These are phyloP conservation scores for Taphrina populina DNA, from an alignment of 1,139 yeast genomes.

Conservation along the genomic window DNA sequence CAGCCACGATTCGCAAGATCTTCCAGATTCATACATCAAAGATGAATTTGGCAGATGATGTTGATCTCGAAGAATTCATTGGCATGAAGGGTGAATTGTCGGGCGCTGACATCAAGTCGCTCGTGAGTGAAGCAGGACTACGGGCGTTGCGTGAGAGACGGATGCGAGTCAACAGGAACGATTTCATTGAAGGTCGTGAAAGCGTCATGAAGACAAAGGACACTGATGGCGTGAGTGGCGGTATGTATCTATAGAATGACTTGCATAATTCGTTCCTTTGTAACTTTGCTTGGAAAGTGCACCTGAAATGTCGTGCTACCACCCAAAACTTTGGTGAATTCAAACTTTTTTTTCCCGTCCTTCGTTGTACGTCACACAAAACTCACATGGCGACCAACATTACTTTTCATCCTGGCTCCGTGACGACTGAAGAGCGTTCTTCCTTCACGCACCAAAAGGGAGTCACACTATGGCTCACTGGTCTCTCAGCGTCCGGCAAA, in stretches of 20 bases:
- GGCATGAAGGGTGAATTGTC: constrained; percentile 91
- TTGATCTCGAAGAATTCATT: constrained; percentile 84
- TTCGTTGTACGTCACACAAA: neutral
- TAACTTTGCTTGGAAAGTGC: neutral
- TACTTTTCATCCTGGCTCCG: constrained; percentile 83
- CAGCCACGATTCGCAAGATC: constrained; percentile 88
- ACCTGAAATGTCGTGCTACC: constrained; percentile 23
- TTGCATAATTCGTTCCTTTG: neutral
- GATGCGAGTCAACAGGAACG: constrained; percentile 96
- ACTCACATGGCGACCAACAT: constrained; percentile 80
- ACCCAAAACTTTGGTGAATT: neutral
- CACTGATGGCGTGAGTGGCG: constrained; percentile 92
- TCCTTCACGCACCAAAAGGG: constrained; percentile 75
- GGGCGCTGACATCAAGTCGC: constrained; percentile 98
- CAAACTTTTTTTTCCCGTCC: neutral
- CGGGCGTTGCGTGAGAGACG: constrained; percentile 95
- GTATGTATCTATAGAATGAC: constrained; percentile 64
- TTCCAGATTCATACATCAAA: constrained; percentile 89
- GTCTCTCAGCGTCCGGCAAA: constrained; percentile 91
- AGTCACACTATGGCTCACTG: constrained; percentile 91
- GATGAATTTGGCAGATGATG: constrained; percentile 87
- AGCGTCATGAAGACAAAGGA: constrained; percentile 96
- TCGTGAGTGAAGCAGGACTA: constrained; percentile 96
- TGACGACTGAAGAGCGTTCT: constrained; percentile 77
- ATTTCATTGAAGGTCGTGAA: constrained; percentile 92